Evolutionary conservation across 371 early-diverging fungal species (phyloP), one percentile per base, ranked within the genome.

Genomic region (Lichtheimia corymbifera): DNA sequence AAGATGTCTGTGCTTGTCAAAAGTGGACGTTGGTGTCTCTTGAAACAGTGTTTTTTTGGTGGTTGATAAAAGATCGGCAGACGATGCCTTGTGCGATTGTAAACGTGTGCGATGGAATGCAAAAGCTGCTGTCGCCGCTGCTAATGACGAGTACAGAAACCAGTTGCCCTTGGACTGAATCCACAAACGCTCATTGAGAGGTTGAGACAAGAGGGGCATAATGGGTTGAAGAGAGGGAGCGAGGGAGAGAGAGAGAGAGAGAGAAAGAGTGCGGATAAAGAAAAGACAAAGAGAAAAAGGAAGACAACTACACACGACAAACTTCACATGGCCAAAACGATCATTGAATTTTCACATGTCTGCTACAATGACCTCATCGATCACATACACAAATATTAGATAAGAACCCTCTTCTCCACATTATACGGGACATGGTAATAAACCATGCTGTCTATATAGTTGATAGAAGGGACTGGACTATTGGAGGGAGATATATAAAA

Each of bases 1-100:
- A 5, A 73, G 55, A 7, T 27, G 44, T 40, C 62, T 66, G 27
- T 71, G 72, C 20, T 63, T 50, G n/a, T 56, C 51, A 43, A 65
- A 65, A 7, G 66, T 65, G 5, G 55, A 52, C 18, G 59, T 25
- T 18, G 55, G 30, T 13, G 61, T 65, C 42, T 65, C 66, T 28
- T 56, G 53, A 9, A 61, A 56, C 12, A 56, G 53, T 22, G 54
- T 4, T 2, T 53, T 49, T 40, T 61, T 65, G 43, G 56, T 45
- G n/a, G 52, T 30, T 18, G 18, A 53, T 18, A 40, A 18, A 14
- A 50, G 3, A 45, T 57, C 52, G 57, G 50, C 52, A 24, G 52
- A 18, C 43, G 22, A n/a, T 41, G 25, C 9, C 43, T 50, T 27
- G 20, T 18, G 22, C n/a, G 60, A 51, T 12, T 44, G 28, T n/a